phyloP scores from a whole-genome alignment of 2,329 filamentous ascomycete species.

The Penicillium oxalicum region DNA sequence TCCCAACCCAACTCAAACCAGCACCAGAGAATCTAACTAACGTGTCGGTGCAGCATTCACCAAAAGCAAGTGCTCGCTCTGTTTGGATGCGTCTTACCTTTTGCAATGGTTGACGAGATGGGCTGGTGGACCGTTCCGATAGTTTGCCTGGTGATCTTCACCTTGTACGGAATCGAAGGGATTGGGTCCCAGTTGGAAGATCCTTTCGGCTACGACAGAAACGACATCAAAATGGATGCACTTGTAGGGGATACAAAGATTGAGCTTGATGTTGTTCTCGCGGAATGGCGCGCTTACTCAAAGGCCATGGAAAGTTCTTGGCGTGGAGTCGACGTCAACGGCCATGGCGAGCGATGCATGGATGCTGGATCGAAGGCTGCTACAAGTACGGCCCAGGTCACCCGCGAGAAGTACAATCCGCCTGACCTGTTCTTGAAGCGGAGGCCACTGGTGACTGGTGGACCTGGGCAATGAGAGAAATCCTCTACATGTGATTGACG shows the following conservation, averaged over 20 bases:
- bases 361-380: constrained; percentile 2
- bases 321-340: constrained; percentile 5
- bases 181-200: constrained; percentile 61
- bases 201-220: constrained; percentile 60
- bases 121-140: constrained; percentile 58
- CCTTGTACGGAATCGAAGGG: constrained; percentile 58
- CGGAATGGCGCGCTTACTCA: constrained; percentile 48
- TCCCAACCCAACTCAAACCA: no score
- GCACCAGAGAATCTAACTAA: no score
- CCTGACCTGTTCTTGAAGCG: constrained; percentile 29
- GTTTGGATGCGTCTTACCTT: constrained; percentile 56
- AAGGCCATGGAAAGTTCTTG: constrained; percentile 14
- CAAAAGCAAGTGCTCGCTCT: constrained; percentile 59
- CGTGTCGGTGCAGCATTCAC: constrained; percentile 44
- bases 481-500: not conserved
- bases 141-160: constrained; percentile 56
- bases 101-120: constrained; percentile 58
- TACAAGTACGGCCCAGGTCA: constrained; percentile 4
- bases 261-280: constrained; percentile 53
- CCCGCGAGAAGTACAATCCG: constrained; percentile 15
- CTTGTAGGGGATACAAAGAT: constrained; percentile 56
- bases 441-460: constrained; percentile 6
- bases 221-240: constrained; percentile 63
- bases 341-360: constrained; percentile 13
- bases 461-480: not conserved